phyloP scores from a whole-genome alignment of 1,139 yeast species.

The Pichia cactophila region DNA sequence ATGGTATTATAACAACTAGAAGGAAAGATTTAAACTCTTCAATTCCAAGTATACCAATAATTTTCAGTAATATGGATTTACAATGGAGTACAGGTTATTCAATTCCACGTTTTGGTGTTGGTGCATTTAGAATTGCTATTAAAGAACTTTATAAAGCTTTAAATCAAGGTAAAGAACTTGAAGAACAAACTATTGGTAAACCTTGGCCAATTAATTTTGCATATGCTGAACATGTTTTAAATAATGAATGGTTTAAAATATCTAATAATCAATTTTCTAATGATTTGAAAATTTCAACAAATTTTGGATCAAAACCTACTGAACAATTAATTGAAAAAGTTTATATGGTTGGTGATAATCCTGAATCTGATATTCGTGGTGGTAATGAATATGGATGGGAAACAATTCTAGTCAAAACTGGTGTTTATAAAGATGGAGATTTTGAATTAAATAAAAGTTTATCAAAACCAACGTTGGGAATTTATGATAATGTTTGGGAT shows the following conservation, averaged over 20 bases:
- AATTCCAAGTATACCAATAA: constrained; percentile 69
- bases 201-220: constrained; percentile 76
- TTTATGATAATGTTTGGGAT: constrained; percentile 41
- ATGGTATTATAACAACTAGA: constrained; percentile 61
- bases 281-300: constrained; percentile 30
- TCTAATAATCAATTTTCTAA: constrained; percentile 15
- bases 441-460: constrained; percentile 28
- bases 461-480: constrained; percentile 42
- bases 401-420: constrained; percentile 74
- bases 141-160: constrained; percentile 60
- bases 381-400: constrained; percentile 88
- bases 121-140: constrained; percentile 66
- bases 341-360: constrained; percentile 96
- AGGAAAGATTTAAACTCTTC: constrained; percentile 26
- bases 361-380: constrained; percentile 84
- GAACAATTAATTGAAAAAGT: constrained; percentile 44
- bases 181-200: constrained; percentile 72
- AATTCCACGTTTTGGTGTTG: constrained; percentile 86
- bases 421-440: constrained; percentile 75
- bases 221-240: constrained; percentile 67
- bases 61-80: constrained; percentile 81
- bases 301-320: constrained; percentile 30
- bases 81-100: constrained; percentile 83
- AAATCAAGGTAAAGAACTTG: constrained; percentile 37
- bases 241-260: constrained; percentile 40